phyloP scores from a whole-genome alignment of 257 asterid genomes.

The Penstemon newberryi region DNA sequence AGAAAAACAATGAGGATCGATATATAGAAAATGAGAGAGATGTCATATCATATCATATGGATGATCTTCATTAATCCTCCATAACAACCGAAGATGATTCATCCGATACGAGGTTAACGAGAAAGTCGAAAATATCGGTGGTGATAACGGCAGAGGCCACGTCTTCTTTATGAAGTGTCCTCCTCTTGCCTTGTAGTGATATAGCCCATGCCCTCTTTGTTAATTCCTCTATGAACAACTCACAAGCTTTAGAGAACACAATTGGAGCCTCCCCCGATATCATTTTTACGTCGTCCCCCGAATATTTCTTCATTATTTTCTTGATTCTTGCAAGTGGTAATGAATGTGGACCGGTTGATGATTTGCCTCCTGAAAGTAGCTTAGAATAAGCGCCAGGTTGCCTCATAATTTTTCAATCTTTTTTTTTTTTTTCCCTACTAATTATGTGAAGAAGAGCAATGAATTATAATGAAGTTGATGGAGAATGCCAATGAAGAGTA shows the following conservation, averaged over 20 bases:
- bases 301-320: conserved; percentile 68
- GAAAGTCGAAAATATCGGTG: conserved; percentile 78
- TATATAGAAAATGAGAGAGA: no score
- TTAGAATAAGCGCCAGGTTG: conserved; percentile 76
- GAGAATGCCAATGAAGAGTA: background rate
- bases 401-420: conserved; percentile 42
- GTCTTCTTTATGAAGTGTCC: conserved; percentile 71
- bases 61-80: background rate
- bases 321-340: conserved; percentile 72
- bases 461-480: background rate
- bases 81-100: background rate
- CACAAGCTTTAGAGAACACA: conserved; percentile 74
- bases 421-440: no score
- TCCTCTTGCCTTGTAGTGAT: conserved; percentile 58
- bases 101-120: conserved; percentile 48
- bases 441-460: background rate
- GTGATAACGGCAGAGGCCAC: conserved; percentile 68
- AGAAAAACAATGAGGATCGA: no score
- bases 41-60: no score
- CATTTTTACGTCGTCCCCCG: conserved; percentile 75
- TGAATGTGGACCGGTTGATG: conserved; percentile 60
- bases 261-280: conserved; percentile 88
- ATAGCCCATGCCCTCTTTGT: conserved; percentile 66
- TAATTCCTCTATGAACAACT: conserved; percentile 64
- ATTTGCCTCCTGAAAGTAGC: conserved; percentile 49